Base-by-base conservation (phyloP, 345 rosid species). In the Eucalyptus viminalis region DNA sequence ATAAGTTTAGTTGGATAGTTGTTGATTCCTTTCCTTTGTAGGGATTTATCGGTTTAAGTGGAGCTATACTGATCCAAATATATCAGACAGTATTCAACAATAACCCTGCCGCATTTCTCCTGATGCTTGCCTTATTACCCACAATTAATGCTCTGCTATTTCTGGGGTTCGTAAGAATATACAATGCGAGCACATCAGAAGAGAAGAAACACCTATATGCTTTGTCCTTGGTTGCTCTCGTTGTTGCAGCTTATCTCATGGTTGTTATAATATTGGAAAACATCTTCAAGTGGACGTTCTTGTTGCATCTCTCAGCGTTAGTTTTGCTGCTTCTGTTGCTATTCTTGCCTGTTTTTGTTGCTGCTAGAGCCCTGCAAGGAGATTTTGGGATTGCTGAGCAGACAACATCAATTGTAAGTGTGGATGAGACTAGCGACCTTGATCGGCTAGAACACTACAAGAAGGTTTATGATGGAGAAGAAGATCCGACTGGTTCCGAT, bases 11-110 rank as follows among this genome's bases (percentile, higher is more conserved):
- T n/a, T 31, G 16, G 86, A 89, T 62, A 49, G 67, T 12, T 14
- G 22, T 27, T 37, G 60, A 83, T 44, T 43, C n/a, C 87, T n/a
- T 54, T 29, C n/a, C 11, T 47, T 88, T 45, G 25, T 81, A 94
- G 97, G 97, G 97, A 24, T 95, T 90, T 91, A 44, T 93, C 40
- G 96, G 96, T 60, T 89, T 95, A 17, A 92, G 96, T 81, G 95
- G 95, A 45, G 96, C 97, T 31, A 92, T 95, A 69, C 86, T 95
- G 72, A 91, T 95, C 87, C 97, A 95, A 88, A 86, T 92, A 17
- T 92, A 93, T 86, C 92, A 93, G 62, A 91, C 94, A n/a, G 15
- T 93, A 22, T 94, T 92, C 87, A 62, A 90, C 80, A 85, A 91
- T 60, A 86, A 92, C 11, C 93, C 95, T 8, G 69, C 90, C 21